Evolutionary conservation across 2,329 filamentous ascomycete species (phyloP).

Genomic region (Diaporthe sp.): DNA sequence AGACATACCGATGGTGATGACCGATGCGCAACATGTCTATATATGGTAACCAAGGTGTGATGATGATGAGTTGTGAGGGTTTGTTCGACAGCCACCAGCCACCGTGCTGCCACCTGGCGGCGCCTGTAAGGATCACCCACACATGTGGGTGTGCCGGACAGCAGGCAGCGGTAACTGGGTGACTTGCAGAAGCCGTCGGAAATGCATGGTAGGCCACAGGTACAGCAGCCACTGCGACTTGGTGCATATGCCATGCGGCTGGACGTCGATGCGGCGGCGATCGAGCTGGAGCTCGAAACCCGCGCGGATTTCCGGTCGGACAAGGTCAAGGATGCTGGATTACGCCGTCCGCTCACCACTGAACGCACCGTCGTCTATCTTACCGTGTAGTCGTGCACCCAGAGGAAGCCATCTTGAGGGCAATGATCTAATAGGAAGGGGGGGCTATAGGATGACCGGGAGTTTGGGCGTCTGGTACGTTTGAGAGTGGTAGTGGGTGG

Average conservation of each 20-base stretch:
- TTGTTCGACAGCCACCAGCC: constrained; percentile 18
- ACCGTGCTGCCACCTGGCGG: constrained; percentile 21
- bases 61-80: neutral
- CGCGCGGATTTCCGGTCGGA: neutral
- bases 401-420: constrained; percentile 10
- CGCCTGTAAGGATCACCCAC: constrained; percentile 6
- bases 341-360: neutral
- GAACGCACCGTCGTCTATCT: neutral
- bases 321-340: neutral
- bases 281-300: neutral
- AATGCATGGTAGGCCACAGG: constrained; percentile 32
- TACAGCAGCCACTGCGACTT: constrained; percentile 33
- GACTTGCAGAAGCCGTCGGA: constrained; percentile 17
- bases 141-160: neutral
- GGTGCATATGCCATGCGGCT: constrained; percentile 36
- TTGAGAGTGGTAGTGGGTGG: constrained; percentile 25
- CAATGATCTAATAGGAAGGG: neutral
- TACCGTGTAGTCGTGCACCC: neutral
- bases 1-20: neutral
- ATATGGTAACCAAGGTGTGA: constrained; percentile 17
- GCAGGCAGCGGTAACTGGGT: neutral
- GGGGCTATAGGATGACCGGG: constrained; percentile 12
- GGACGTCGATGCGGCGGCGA: constrained; percentile 14
- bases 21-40: constrained; percentile 21
- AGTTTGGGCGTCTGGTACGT: constrained; percentile 35